Percentiles rank a stretch among this genome's conserved stretches.
Evolutionary conservation across 2,329 filamentous ascomycete genomes (phyloP).

Genomic region (Neopestalotiopsis sp.): DNA sequence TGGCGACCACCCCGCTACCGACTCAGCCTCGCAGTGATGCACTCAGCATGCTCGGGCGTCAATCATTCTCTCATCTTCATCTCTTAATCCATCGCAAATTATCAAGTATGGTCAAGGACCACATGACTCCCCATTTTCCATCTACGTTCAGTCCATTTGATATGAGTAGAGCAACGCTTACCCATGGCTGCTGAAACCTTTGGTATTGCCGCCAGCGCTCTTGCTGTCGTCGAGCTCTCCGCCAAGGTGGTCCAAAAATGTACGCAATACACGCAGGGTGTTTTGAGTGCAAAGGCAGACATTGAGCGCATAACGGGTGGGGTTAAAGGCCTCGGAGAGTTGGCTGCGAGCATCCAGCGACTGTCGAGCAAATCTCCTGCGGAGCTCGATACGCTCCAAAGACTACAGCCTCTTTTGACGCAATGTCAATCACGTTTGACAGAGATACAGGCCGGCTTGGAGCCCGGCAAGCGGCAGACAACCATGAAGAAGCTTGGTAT

Average conservation of each 20-base stretch:
- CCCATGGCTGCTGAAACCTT: constrained; percentile 33
- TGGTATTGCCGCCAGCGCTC: constrained; percentile 40
- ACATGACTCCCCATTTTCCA: neutral
- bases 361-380: constrained; percentile 34
- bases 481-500: constrained; percentile 38
- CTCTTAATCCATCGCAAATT: neutral
- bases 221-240: constrained; percentile 44
- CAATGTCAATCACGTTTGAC: constrained; percentile 28
- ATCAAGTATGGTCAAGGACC: neutral
- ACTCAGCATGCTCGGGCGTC: neutral
- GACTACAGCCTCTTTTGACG: constrained; percentile 28
- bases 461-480: constrained; percentile 30
- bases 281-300: constrained; percentile 36
- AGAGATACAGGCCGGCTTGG: constrained; percentile 30
- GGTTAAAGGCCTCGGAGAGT: constrained; percentile 30
- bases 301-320: constrained; percentile 40
- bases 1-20: neutral
- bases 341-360: constrained; percentile 31
- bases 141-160: neutral
- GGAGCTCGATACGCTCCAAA: constrained; percentile 33
- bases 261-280: constrained; percentile 40
- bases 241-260: constrained; percentile 41
- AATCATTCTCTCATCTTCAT: neutral
- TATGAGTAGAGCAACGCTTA: neutral
- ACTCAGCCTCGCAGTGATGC: neutral